phyloP scores from a whole-genome alignment of 139 green algal genomes.

The Closterium sp. region DNA sequence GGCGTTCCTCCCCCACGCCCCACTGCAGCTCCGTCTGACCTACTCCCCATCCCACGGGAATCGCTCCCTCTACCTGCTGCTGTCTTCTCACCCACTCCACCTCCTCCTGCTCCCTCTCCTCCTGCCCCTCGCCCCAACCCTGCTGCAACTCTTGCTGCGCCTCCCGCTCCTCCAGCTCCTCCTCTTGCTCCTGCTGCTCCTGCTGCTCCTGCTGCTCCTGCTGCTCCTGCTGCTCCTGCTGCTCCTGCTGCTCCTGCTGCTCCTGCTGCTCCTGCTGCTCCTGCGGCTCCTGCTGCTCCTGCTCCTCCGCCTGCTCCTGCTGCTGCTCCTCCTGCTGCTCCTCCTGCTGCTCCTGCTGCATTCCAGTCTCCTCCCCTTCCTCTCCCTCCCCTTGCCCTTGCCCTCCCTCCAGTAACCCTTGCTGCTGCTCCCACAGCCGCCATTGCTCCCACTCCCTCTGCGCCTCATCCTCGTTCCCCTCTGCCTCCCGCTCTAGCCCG shows the following conservation, averaged over 20 bases:
- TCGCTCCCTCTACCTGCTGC: neutral
- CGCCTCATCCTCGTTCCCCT: neutral
- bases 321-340: constrained; percentile 24
- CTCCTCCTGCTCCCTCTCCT: neutral
- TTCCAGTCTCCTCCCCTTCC: neutral
- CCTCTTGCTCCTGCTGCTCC: constrained; percentile 17
- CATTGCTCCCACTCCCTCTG: neutral
- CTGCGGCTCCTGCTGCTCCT: constrained; percentile 16
- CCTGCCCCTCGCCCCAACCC: neutral
- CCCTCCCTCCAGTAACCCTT: neutral
- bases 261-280: neutral
- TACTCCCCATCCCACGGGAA: neutral
- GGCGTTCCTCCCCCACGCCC: neutral
- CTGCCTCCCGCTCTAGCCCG: neutral
- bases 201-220: constrained; percentile 14
- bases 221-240: constrained; percentile 15
- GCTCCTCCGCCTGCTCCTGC: neutral
- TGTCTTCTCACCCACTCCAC: neutral
- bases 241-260: neutral
- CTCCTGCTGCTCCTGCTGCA: constrained; percentile 17
- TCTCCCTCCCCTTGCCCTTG: neutral
- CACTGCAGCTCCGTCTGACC: neutral
- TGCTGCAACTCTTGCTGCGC: constrained; percentile 1
- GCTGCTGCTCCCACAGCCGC: neutral
- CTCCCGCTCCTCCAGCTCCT: constrained; percentile 6